Evolutionary conservation across 2,329 filamentous ascomycete genomes (phyloP).

Genomic region (Lecanicillium sp.): DNA sequence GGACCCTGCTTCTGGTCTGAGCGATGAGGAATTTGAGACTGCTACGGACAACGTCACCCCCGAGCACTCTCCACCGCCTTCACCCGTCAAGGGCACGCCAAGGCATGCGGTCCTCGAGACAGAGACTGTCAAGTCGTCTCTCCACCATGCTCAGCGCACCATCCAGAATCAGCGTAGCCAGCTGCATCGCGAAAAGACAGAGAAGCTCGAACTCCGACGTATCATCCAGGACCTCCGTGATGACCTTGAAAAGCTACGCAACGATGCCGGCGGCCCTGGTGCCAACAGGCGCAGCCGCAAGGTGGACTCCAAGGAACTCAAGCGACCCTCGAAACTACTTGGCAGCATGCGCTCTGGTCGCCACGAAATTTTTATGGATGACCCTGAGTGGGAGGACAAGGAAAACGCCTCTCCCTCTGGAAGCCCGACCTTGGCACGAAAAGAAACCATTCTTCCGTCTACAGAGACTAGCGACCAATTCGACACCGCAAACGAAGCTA

Average conservation of each 20-base stretch:
- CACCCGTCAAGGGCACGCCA: constrained; percentile 84
- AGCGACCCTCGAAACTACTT: constrained; percentile 71
- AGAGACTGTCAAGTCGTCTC: constrained; percentile 88
- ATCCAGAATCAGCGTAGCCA: constrained; percentile 94
- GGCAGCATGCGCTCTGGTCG: constrained; percentile 65
- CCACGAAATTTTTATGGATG: constrained; percentile 72
- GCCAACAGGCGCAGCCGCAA: constrained; percentile 55
- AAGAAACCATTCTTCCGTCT: constrained; percentile 2
- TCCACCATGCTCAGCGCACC: constrained; percentile 90
- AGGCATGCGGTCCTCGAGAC: constrained; percentile 88
- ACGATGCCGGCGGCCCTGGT: constrained; percentile 34
- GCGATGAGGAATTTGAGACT: constrained; percentile 55
- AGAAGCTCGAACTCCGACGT: constrained; percentile 90
- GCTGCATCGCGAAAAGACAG: constrained; percentile 95
- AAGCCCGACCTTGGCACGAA: constrained; percentile 3
- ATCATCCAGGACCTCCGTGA: constrained; percentile 93
- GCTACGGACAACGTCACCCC: constrained; percentile 65
- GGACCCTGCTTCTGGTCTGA: constrained; percentile 48
- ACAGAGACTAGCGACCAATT: constrained; percentile 59
- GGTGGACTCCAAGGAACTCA: constrained; percentile 58
- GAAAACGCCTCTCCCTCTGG: constrained; percentile 26
- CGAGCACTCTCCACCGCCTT: constrained; percentile 83
- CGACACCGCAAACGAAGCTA: constrained; percentile 73
- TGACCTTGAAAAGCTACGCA: constrained; percentile 69
- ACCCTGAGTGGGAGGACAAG: constrained; percentile 87